Percentiles rank a stretch among this genome's conserved stretches.
These are phyloP conservation scores for Pseudozyma sp. DNA, from an alignment of 1,284 basidiomycete species.

Conservation along the genomic window DNA sequence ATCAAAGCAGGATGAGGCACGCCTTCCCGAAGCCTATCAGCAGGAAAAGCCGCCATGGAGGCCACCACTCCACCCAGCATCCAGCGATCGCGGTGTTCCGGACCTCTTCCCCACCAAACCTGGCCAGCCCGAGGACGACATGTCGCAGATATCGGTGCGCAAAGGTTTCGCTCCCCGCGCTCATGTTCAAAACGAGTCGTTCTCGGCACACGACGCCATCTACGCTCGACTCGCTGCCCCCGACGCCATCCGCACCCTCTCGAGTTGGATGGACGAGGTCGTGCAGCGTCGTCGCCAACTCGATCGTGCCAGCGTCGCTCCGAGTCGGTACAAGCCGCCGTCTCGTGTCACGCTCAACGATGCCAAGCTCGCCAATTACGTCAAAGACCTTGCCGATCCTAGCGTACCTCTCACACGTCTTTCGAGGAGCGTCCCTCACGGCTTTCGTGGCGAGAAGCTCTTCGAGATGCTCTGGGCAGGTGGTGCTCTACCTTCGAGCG, in stretches of 20 bases:
- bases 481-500: slow-evolving; percentile 29
- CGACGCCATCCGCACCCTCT: slow-evolving; percentile 32
- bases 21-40: slow-evolving; percentile 39
- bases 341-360: slow-evolving; percentile 87
- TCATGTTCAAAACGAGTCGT: slow-evolving; percentile 70
- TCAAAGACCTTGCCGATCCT: slow-evolving; percentile 89
- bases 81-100: slow-evolving; percentile 67
- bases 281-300: slow-evolving; percentile 42
- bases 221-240: slow-evolving; percentile 71
- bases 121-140: slow-evolving; percentile 84
- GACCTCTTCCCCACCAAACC: slow-evolving; percentile 87
- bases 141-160: slow-evolving; percentile 82
- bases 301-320: slow-evolving; percentile 20
- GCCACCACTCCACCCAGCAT: slow-evolving; percentile 56
- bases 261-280: slow-evolving; percentile 49
- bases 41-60: slow-evolving; percentile 58
- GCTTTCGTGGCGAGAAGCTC: slow-evolving; percentile 89
- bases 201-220: slow-evolving; percentile 73
- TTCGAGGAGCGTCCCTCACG: slow-evolving; percentile 89
- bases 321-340: slow-evolving; percentile 50
- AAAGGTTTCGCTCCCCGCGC: slow-evolving; percentile 77
- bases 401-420: slow-evolving; percentile 87
- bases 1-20: slow-evolving; percentile 21
- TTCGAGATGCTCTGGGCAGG: slow-evolving; percentile 83
- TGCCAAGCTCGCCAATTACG: slow-evolving; percentile 86